Evolutionary conservation across 345 rosid species (phyloP).

Genomic region (Garcia nutans): DNA sequence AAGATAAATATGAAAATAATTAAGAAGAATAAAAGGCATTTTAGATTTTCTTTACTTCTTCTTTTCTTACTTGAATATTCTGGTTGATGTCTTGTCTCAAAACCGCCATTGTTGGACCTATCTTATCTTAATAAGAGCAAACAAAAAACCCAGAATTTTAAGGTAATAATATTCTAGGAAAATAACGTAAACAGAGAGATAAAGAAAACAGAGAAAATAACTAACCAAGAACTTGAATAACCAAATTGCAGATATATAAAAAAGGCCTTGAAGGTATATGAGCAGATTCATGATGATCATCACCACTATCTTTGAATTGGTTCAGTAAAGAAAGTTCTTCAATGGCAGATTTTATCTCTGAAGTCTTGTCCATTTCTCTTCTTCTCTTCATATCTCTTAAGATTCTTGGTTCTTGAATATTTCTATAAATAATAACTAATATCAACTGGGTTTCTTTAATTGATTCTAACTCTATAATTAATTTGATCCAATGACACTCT

Average conservation of each 20-base stretch:
- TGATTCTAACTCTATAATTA: neutral
- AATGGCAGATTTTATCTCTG: slow-evolving; percentile 72
- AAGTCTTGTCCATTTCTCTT: slow-evolving; percentile 57
- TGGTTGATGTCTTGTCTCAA: slow-evolving; percentile 82
- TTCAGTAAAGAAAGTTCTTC: slow-evolving; percentile 64
- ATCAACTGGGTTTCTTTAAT: neutral
- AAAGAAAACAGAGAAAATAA: neutral
- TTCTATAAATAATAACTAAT: neutral
- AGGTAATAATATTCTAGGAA: neutral
- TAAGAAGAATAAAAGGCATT: neutral
- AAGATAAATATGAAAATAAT: neutral
- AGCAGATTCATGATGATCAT: slow-evolving; percentile 28
- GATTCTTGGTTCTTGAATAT: neutral
- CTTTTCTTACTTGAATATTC: slow-evolving; percentile 62
- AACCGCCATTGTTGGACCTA: slow-evolving; percentile 96
- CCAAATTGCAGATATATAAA: slow-evolving; percentile 58
- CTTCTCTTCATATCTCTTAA: slow-evolving; percentile 57
- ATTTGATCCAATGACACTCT: slow-evolving; percentile 11
- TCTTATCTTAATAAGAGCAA: slow-evolving; percentile 67
- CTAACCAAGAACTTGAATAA: slow-evolving; percentile 89
- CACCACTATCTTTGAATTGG: slow-evolving; percentile 39
- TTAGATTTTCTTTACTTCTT: neutral
- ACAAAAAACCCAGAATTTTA: slow-evolving; percentile 5
- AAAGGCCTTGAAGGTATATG: slow-evolving; percentile 62
- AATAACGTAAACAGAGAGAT: neutral